These are phyloP conservation scores for Monilinia fructigena DNA, from an alignment of 2,329 filamentous ascomycete species.

Conservation along the genomic window DNA sequence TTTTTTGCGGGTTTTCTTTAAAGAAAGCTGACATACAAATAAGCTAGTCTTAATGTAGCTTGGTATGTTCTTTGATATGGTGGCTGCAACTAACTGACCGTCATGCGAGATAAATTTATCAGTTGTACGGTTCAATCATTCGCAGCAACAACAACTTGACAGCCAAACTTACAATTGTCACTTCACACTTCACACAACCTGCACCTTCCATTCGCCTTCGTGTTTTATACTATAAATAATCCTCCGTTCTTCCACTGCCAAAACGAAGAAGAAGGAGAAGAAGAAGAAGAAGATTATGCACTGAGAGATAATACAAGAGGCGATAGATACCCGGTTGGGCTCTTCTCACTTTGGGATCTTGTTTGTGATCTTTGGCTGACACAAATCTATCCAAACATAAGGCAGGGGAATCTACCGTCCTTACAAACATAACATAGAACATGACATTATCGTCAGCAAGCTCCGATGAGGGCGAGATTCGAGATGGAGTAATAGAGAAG, in stretches of 20 bases:
- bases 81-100: conserved; percentile 20
- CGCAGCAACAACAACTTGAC: conserved; percentile 8
- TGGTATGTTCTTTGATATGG: background rate
- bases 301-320: conserved; percentile 38
- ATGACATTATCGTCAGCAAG: conserved; percentile 57
- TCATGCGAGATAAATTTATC: conserved; percentile 22
- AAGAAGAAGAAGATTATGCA: conserved; percentile 30
- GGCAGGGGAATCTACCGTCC: conserved; percentile 40
- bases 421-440: conserved; percentile 33
- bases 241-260: background rate
- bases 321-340: conserved; percentile 43
- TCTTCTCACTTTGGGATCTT: conserved; percentile 42
- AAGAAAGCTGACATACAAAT: conserved; percentile 3
- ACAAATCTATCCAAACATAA: conserved; percentile 36
- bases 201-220: background rate
- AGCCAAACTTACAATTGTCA: conserved; percentile 1
- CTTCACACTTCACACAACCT: background rate
- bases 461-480: conserved; percentile 85
- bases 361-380: conserved; percentile 42
- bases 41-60: conserved; percentile 4
- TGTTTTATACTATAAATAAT: background rate
- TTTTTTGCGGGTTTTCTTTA: conserved; percentile 18
- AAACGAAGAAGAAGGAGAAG: background rate
- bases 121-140: background rate
- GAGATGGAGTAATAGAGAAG: conserved; percentile 75